These are phyloP conservation scores for Stephania yunnanensis DNA, from an alignment of 164 flowering plant genomes.

Conservation along the genomic window DNA sequence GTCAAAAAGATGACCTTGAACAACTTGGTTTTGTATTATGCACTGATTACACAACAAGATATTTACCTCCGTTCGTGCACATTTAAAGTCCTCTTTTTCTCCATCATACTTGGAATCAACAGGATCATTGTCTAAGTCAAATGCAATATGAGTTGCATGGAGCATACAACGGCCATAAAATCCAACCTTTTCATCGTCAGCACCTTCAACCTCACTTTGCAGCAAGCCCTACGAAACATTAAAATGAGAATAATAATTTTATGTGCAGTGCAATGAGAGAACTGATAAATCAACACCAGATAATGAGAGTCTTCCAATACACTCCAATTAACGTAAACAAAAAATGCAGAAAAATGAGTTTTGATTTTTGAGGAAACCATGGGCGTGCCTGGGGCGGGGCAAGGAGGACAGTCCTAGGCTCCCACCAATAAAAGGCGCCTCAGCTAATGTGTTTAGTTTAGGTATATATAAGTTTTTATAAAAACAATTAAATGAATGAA, in stretches of 20 bases:
- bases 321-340: neutral
- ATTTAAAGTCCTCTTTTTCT: constrained; percentile 27
- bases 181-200: constrained; percentile 46
- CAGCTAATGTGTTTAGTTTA: too few relatives aligned
- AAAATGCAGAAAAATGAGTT: neutral
- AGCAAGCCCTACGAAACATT: constrained; percentile 41
- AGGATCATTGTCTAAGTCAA: constrained; percentile 19
- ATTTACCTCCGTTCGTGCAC: constrained; percentile 65
- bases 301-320: neutral
- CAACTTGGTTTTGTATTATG: neutral
- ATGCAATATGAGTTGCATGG: constrained; percentile 32
- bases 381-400: too few relatives aligned
- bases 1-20: neutral
- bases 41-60: neutral
- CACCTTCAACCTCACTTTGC: constrained; percentile 69
- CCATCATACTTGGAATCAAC: constrained; percentile 11
- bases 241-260: neutral
- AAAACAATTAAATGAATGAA: too few relatives aligned
- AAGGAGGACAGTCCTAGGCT: too few relatives aligned
- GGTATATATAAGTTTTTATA: too few relatives aligned
- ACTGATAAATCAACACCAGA: neutral
- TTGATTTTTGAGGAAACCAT: neutral
- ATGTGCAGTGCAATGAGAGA: too few relatives aligned
- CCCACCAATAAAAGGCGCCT: too few relatives aligned
- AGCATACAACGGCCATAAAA: constrained; percentile 52